Evolutionary conservation across 768 basidiomycete genomes (phyloP).

Genomic region (Rhodotorula kratochvilovae): DNA sequence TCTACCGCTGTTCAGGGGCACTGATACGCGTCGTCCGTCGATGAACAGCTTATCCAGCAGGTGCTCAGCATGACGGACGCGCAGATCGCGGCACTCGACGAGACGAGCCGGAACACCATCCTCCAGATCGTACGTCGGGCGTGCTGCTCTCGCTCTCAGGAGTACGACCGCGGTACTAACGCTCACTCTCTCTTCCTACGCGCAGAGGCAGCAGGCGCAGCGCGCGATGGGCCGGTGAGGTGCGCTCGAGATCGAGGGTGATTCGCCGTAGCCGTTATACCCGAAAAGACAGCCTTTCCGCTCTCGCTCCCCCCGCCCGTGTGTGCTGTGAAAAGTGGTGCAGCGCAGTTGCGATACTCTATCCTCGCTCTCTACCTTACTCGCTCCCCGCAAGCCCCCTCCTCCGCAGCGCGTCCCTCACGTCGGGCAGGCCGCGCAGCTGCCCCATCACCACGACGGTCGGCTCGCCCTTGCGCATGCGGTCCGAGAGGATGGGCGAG

Average conservation of each 20-base stretch:
- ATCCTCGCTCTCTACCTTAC: neutral
- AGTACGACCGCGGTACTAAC: neutral
- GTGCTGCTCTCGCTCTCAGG: neutral
- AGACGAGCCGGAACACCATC: conserved; percentile 71
- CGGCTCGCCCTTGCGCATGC: conserved; percentile 55
- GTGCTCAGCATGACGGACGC: conserved; percentile 74
- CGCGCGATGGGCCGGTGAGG: conserved; percentile 26
- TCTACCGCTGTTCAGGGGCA: too few species aligned
- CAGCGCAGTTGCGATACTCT: neutral
- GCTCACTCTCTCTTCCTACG: too few species aligned
- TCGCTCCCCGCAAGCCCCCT: conserved; percentile 23
- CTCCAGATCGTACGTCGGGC: conserved; percentile 73
- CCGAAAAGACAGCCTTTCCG: too few species aligned
- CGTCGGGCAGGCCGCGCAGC: conserved; percentile 62
- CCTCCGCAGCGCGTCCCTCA: conserved; percentile 36
- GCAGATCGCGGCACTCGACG: conserved; percentile 75
- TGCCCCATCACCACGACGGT: conserved; percentile 80
- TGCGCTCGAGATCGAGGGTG: neutral
- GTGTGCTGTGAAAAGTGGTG: neutral
- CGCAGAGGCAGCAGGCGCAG: conserved; percentile 30
- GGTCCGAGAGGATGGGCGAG: conserved; percentile 35
- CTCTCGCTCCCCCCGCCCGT: too few species aligned
- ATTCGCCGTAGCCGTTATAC: too few species aligned
- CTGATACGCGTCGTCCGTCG: too few species aligned
- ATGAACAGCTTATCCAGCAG: conserved; percentile 70